Percentiles rank a stretch among this genome's conserved stretches.
Conservation (phyloP, 2,329 filamentous ascomycete species). For the Lecanoromycetidae sp. region DNA sequence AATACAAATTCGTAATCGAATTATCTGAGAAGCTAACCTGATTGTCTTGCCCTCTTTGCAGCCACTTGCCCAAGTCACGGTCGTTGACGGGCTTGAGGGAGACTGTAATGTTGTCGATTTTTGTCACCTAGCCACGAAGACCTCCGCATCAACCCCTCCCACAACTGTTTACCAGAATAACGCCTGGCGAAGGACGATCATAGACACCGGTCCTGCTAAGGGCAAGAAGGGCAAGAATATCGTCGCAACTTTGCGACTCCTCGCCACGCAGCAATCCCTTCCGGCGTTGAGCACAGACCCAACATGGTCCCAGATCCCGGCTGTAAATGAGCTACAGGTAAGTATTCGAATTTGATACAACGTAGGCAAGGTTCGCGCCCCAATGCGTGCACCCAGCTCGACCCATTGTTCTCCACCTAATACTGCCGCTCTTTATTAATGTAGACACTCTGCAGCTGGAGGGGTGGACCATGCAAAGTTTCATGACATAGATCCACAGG, state of each 20-base stretch:
- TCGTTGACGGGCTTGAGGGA: background rate
- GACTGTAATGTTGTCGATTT: background rate
- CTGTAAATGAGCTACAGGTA: background rate
- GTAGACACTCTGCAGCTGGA: background rate
- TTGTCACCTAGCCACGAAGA: background rate
- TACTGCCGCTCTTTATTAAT: too few relatives aligned
- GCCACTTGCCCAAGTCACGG: background rate
- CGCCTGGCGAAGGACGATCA: background rate
- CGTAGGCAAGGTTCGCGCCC: too few relatives aligned
- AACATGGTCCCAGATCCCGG: background rate
- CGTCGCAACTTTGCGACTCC: background rate
- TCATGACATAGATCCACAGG: background rate
- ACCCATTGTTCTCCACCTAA: too few relatives aligned
- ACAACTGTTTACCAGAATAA: background rate
- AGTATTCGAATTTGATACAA: background rate
- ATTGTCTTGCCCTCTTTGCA: background rate
- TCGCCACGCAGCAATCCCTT: background rate
- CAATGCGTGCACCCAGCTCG: too few relatives aligned
- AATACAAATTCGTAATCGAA: background rate
- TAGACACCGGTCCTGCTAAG: background rate
- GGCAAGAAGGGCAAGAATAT: background rate
- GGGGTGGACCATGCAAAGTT: background rate
- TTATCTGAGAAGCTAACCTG: background rate
- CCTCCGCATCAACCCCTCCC: background rate
- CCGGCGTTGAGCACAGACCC: background rate